Conservation (phyloP, 176 grass and related monocot genomes). For the Bromus sterilis region DNA sequence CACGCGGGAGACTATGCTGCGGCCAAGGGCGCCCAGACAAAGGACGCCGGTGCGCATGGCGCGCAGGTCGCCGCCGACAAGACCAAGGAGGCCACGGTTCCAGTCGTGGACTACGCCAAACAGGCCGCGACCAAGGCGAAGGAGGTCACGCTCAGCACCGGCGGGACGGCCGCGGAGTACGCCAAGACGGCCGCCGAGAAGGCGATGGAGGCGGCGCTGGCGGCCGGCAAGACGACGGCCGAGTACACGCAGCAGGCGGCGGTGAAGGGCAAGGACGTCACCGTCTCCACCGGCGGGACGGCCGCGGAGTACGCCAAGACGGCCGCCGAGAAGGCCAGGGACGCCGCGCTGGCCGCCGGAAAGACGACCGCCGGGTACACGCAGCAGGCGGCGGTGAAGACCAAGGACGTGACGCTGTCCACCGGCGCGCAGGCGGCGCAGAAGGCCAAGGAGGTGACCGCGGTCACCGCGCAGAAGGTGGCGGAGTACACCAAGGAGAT, state of each 20-base stretch:
- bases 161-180: conserved; percentile 36
- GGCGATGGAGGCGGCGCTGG: not conserved
- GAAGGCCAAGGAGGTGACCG: conserved; percentile 50
- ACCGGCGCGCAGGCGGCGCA: conserved; percentile 33
- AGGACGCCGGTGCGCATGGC: conserved; percentile 10
- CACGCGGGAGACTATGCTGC: conserved; percentile 3
- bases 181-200: conserved; percentile 37
- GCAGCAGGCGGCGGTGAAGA: conserved; percentile 39
- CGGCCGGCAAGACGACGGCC: not conserved
- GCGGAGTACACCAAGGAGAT: conserved; percentile 36
- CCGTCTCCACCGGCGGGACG: conserved; percentile 23
- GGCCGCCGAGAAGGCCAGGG: conserved; percentile 45
- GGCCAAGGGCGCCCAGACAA: conserved; percentile 27
- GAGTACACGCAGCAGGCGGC: not conserved
- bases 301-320: conserved; percentile 32
- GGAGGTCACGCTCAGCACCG: conserved; percentile 22
- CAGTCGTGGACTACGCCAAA: not conserved
- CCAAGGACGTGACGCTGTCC: conserved; percentile 38
- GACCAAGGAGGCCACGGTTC: not conserved
- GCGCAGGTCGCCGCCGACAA: not conserved
- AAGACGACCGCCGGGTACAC: conserved; percentile 37
- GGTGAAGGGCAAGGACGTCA: conserved; percentile 40
- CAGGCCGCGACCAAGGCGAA: conserved; percentile 17
- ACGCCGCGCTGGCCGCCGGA: conserved; percentile 23
- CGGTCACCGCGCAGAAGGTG: conserved; percentile 7